These are phyloP conservation scores for Coemansia sp. DNA, from an alignment of 192 early-diverging fungal species.

Conservation along the genomic window DNA sequence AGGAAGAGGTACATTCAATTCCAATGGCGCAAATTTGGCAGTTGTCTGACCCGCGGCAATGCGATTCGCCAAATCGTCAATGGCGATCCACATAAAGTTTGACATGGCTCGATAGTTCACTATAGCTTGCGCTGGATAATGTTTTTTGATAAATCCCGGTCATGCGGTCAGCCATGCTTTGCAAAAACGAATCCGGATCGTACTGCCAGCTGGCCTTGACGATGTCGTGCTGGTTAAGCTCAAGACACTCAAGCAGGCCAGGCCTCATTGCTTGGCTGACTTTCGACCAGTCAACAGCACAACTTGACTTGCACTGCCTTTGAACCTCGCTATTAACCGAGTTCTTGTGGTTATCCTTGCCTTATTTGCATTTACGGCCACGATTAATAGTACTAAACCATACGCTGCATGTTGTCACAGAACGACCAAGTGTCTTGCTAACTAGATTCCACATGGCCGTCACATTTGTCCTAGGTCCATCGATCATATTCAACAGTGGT, in stretches of 20 bases:
- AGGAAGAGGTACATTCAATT: no score
- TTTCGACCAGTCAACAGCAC: conserved; percentile 9
- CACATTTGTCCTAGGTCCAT: neutral
- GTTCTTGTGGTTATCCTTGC: neutral
- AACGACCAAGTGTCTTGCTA: neutral
- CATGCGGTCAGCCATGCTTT: no score
- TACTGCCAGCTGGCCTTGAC: conserved; percentile 18
- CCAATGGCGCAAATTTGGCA: no score
- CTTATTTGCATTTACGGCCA: neutral
- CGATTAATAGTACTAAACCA: neutral
- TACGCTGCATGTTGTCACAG: neutral
- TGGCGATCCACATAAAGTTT: no score
- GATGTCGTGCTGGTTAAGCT: neutral
- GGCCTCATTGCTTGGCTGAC: neutral
- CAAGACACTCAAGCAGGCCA: conserved; percentile 12
- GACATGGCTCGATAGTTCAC: no score
- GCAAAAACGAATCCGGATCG: conserved; percentile 12
- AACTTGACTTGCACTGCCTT: neutral
- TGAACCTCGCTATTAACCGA: neutral
- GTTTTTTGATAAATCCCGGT: no score
- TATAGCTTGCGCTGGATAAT: no score
- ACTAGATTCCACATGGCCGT: neutral
- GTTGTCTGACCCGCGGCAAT: no score
- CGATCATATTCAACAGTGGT: neutral
- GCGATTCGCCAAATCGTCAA: no score